These are phyloP conservation scores for Symbiodinium pilosum DNA, from an alignment of 73 alveolate genomes.

Conservation along the genomic window DNA sequence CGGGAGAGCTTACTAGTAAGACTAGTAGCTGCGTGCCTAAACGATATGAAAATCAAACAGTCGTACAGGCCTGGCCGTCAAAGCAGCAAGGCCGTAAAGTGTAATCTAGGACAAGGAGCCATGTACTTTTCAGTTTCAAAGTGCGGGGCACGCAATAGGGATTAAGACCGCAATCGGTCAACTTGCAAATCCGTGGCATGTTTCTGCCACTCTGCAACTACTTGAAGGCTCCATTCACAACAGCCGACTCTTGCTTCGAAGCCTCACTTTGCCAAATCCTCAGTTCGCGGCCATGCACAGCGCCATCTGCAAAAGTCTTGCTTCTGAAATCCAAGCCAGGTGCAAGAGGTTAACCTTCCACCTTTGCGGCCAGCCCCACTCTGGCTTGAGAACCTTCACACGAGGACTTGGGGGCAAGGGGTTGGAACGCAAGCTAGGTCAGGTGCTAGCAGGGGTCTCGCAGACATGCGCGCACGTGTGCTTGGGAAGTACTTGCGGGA, in stretches of 20 bases:
- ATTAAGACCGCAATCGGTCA: not conserved
- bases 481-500: too few species aligned
- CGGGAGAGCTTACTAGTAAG: not conserved
- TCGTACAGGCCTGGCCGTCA: too few species aligned
- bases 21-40: not conserved
- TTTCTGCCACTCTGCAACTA: not conserved
- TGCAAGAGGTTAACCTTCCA: not conserved
- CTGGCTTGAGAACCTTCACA: conserved; percentile 5
- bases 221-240: not conserved
- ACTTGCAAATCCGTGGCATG: not conserved
- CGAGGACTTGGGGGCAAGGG: not conserved
- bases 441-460: too few species aligned
- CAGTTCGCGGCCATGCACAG: too few species aligned
- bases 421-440: not conserved
- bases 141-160: not conserved
- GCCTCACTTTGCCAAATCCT: too few species aligned
- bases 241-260: not conserved
- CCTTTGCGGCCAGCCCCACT: not conserved
- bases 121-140: not conserved
- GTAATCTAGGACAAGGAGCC: too few species aligned
- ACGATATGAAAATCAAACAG: too few species aligned
- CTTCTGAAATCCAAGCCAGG: not conserved
- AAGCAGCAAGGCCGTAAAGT: too few species aligned
- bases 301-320: too few species aligned
- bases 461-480: too few species aligned